phyloP scores from a whole-genome alignment of 345 rosid genomes.

The Dipteronia dyeriana region DNA sequence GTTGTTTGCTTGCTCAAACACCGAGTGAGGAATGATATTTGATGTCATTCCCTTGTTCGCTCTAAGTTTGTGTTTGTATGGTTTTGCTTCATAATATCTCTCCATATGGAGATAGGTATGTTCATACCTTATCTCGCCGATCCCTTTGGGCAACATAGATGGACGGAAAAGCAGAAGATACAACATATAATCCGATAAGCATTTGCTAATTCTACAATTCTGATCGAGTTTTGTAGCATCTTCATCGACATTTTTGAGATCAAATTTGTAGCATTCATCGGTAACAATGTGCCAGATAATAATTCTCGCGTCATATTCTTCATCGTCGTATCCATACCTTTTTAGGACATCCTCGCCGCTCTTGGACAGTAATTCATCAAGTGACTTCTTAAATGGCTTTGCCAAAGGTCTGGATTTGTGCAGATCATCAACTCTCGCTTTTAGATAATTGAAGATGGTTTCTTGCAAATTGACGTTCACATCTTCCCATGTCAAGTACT shows the following conservation, averaged over 20 bases:
- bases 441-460: not conserved
- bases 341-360: too few species aligned
- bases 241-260: not conserved
- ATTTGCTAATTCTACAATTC: not conserved
- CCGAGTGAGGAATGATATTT: not conserved
- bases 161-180: not conserved
- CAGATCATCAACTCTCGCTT: not conserved
- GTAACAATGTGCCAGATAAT: constrained; percentile 32
- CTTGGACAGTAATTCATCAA: too few species aligned
- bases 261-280: not conserved
- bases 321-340: not conserved
- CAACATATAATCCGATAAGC: not conserved
- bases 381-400: too few species aligned
- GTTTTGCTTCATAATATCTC: not conserved
- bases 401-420: too few species aligned
- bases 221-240: not conserved
- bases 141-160: not conserved
- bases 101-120: not conserved
- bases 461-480: not conserved
- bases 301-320: constrained; percentile 20
- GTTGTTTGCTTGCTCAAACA: not conserved
- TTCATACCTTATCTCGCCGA: not conserved
- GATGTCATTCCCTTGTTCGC: not conserved
- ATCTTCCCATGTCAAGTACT: not conserved
- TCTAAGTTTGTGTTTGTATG: not conserved